These are phyloP conservation scores for Trypanosoma caninum DNA, from an alignment of 208 protist species.

Conservation along the genomic window DNA sequence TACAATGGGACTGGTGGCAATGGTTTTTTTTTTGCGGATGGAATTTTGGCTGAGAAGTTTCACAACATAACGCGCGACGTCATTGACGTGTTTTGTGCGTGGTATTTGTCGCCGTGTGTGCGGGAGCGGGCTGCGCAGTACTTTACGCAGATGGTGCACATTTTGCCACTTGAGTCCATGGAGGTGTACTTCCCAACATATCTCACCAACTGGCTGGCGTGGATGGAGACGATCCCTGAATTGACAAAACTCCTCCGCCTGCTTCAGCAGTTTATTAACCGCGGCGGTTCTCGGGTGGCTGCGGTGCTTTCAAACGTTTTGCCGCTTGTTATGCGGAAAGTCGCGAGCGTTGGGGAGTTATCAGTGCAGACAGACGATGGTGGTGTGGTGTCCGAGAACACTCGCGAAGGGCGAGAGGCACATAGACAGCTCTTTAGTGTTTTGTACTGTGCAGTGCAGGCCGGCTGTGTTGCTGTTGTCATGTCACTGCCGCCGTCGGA, in stretches of 20 bases:
- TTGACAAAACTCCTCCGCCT: conserved; percentile 63
- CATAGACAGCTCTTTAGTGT: conserved; percentile 65
- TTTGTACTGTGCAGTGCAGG: conserved; percentile 44
- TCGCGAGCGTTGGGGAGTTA: conserved; percentile 37
- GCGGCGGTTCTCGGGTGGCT: conserved; percentile 30
- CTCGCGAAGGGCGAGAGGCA: conserved; percentile 57
- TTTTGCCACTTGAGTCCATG: conserved; percentile 47
- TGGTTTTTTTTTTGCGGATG: conserved; percentile 2
- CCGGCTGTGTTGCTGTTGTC: conserved; percentile 41
- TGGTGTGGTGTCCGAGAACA: conserved; percentile 62
- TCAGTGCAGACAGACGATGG: conserved; percentile 13
- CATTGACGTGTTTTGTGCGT: conserved; percentile 28
- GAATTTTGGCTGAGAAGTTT: conserved; percentile 30
- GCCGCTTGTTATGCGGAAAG: conserved; percentile 42
- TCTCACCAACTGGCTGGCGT: conserved; percentile 36
- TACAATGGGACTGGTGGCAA: background rate
- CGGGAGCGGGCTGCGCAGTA: conserved; percentile 52
- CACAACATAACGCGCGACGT: conserved; percentile 37
- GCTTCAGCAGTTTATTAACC: conserved; percentile 61
- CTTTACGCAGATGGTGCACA: conserved; percentile 66
- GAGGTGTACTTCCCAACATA: conserved; percentile 40
- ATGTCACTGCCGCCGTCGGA: conserved; percentile 32
- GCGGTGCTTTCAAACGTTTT: conserved; percentile 31
- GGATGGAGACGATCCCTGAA: conserved; percentile 59
- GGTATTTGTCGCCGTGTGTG: conserved; percentile 34